Conservation (phyloP, 2,329 filamentous ascomycete genomes). For the Paecilomyces fulvus region DNA sequence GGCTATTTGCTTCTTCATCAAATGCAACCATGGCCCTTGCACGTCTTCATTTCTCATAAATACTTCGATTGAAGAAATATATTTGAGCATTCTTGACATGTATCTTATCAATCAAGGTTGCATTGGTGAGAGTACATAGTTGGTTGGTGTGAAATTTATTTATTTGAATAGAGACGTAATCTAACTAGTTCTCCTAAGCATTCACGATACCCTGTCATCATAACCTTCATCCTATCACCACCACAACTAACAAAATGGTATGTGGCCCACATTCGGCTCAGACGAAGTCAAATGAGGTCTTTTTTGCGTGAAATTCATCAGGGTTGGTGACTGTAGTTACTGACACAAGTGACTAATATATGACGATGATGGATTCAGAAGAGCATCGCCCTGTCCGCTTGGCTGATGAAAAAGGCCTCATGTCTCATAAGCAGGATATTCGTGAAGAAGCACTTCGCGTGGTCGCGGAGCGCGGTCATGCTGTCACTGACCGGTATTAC, state of each 20-base stretch:
- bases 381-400: background rate
- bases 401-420: slow-evolving; percentile 14
- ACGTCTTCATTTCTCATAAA: no score
- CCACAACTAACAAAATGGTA: background rate
- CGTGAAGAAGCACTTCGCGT: slow-evolving; percentile 1
- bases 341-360: background rate
- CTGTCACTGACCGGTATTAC: background rate
- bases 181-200: background rate
- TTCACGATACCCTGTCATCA: background rate
- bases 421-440: slow-evolving; percentile 11
- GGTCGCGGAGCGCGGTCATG: background rate
- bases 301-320: no score
- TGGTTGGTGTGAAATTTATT: no score
- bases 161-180: no score
- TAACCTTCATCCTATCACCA: background rate
- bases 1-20: no score
- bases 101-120: no score
- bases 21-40: no score
- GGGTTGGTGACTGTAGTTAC: background rate
- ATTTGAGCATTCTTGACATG: no score
- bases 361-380: background rate
- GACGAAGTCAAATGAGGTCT: background rate
- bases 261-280: background rate
- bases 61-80: no score
- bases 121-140: no score